Conservation (phyloP, 2,329 filamentous ascomycete genomes). For the Aspergillus alliaceus region DNA sequence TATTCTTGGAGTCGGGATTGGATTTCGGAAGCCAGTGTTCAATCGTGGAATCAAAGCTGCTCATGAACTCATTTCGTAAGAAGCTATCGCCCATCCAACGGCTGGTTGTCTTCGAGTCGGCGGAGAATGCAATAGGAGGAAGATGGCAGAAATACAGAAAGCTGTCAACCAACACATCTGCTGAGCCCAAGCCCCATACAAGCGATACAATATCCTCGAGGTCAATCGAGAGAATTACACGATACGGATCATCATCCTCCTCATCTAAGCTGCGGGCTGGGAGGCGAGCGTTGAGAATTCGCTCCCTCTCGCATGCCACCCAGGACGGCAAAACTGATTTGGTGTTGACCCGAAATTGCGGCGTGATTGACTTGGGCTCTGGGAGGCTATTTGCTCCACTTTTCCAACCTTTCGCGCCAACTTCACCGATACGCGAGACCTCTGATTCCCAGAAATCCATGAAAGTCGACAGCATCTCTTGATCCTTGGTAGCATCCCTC, state of each 20-base stretch:
- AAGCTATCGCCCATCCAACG: conserved; percentile 57
- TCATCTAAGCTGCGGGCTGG: conserved; percentile 77
- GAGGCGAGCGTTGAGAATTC: conserved; percentile 50
- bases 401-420: conserved; percentile 68
- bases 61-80: conserved; percentile 43
- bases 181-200: conserved; percentile 32
- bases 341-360: conserved; percentile 20
- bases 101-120: conserved; percentile 25
- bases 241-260: conserved; percentile 74
- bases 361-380: conserved; percentile 34
- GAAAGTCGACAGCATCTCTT: conserved; percentile 47
- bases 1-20: conserved; percentile 4
- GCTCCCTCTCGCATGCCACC: conserved; percentile 54
- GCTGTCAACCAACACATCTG: conserved; percentile 61
- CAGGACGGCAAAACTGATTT: conserved; percentile 46
- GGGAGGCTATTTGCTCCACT: conserved; percentile 24
- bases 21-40: conserved; percentile 26
- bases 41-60: conserved; percentile 23
- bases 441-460: conserved; percentile 87
- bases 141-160: conserved; percentile 69
- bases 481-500: conserved; percentile 17
- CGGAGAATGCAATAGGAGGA: conserved; percentile 50
- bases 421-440: conserved; percentile 73
- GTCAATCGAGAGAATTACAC: conserved; percentile 78
- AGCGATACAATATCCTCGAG: conserved; percentile 61